These are phyloP conservation scores for Andalucia godoyi DNA, from an alignment of 78 protist species.

Conservation along the genomic window DNA sequence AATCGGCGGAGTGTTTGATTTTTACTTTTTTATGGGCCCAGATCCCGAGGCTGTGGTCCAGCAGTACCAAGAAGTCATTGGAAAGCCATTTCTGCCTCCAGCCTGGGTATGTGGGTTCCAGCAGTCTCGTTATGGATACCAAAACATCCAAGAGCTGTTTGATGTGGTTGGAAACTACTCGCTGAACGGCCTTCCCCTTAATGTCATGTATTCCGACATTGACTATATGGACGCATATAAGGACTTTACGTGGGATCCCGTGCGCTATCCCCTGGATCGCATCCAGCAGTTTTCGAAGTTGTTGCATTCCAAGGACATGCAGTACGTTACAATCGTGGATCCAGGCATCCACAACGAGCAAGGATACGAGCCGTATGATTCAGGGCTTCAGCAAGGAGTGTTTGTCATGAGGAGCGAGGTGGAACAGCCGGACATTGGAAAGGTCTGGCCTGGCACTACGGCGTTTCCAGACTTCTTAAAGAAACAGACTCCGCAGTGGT, in stretches of 20 bases:
- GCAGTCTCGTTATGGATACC: slow-evolving; percentile 31
- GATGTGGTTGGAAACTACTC: slow-evolving; percentile 1
- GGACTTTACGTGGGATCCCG: slow-evolving; percentile 39
- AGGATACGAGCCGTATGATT: background rate
- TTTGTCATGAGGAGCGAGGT: background rate
- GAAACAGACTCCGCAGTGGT: background rate
- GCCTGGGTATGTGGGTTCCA: slow-evolving; percentile 34
- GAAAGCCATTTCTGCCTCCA: slow-evolving; percentile 27
- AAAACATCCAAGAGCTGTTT: background rate
- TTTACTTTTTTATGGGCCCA: slow-evolving; percentile 6
- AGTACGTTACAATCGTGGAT: slow-evolving; percentile 7
- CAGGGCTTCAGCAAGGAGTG: background rate
- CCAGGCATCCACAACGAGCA: background rate
- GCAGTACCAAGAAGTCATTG: slow-evolving; percentile 17
- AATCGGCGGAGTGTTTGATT: slow-evolving; percentile 32
- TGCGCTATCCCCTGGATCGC: background rate
- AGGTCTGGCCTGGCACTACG: slow-evolving; percentile 17
- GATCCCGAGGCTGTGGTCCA: slow-evolving; percentile 9
- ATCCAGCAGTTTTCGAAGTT: background rate
- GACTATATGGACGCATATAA: slow-evolving; percentile 21
- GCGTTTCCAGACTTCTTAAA: slow-evolving; percentile 21
- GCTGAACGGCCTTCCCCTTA: slow-evolving; percentile 6
- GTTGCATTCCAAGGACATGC: background rate
- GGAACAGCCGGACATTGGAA: background rate
- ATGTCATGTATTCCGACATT: slow-evolving; percentile 23